phyloP scores from a whole-genome alignment of 495 filamentous ascomycete species.

The Xylaria intraflava region DNA sequence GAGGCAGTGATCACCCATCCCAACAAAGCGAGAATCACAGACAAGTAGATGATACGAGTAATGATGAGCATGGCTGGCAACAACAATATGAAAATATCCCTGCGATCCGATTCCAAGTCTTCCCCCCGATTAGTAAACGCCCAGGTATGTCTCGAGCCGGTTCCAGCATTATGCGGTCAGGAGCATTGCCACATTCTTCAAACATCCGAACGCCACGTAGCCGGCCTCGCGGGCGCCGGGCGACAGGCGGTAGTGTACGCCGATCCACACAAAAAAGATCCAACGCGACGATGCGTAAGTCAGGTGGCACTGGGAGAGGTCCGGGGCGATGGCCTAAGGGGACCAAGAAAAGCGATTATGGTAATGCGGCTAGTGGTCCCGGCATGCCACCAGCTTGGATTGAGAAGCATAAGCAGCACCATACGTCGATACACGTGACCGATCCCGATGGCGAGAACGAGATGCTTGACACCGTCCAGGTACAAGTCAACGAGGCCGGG shows the following conservation, averaged over 20 bases:
- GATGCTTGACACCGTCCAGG: slow-evolving; percentile 36
- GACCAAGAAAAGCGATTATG: slow-evolving; percentile 51
- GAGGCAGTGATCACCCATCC: slow-evolving; percentile 26
- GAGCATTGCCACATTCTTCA: slow-evolving; percentile 16
- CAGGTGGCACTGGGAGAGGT: slow-evolving; percentile 48
- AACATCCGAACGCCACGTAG: slow-evolving; percentile 18
- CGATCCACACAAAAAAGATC: slow-evolving; percentile 27
- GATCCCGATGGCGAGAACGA: slow-evolving; percentile 25
- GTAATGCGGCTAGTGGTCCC: slow-evolving; percentile 49
- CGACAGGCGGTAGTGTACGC: slow-evolving; percentile 13
- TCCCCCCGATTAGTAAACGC: slow-evolving; percentile 61
- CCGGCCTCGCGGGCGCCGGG: slow-evolving; percentile 21
- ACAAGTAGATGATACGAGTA: slow-evolving; percentile 6
- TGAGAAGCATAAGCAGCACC: slow-evolving; percentile 28
- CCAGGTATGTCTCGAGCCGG: slow-evolving; percentile 24
- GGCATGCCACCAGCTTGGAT: slow-evolving; percentile 46
- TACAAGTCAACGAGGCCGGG: slow-evolving; percentile 32
- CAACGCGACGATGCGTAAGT: slow-evolving; percentile 33
- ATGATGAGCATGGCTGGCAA: slow-evolving; percentile 33
- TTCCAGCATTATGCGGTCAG: slow-evolving; percentile 27
- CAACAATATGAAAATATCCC: slow-evolving; percentile 54
- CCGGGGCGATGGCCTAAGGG: slow-evolving; percentile 50
- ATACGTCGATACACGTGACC: slow-evolving; percentile 14
- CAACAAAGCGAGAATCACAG: slow-evolving; percentile 8
- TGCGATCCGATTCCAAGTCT: slow-evolving; percentile 74